Evolutionary conservation across 306 rosid genomes (phyloP).

Genomic region (Cucumis sativus): Cucumber_9930_V3 NC_026655.2:20076001-20076500

Average conservation of each 20-base stretch:
- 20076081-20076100: background rate
- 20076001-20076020: background rate
- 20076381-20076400: no score
- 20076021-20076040: background rate
- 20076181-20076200: background rate
- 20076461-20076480: no score
- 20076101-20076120: background rate
- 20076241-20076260: background rate
- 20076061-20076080: background rate
- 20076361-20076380: background rate
- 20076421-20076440: no score
- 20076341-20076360: background rate
- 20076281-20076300: no score
- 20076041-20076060: background rate
- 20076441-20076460: no score
- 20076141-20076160: background rate
- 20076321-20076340: background rate
- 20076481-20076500: no score
- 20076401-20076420: no score
- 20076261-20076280: background rate
- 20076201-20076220: background rate
- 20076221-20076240: background rate
- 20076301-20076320: background rate
- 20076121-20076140: background rate
- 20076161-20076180: background rate